Percentiles rank a stretch among this genome's conserved stretches.
Conservation (phyloP, 108 stramenopile genomes). For the Cyclostephanos tholiformis region DNA sequence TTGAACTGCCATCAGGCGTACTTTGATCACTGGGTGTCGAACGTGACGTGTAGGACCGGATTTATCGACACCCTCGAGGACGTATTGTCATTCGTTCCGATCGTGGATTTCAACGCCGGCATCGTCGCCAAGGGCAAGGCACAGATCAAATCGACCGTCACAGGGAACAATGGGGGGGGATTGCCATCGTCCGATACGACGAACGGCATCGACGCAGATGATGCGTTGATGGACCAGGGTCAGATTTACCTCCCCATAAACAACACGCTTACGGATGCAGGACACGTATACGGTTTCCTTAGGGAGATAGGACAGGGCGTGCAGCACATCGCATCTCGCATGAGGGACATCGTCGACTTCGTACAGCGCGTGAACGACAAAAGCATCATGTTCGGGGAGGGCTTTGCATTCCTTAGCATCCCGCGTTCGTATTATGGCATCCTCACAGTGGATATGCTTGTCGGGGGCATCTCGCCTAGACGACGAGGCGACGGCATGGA, state of each 20-base stretch:
- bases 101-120: slow-evolving; percentile 92
- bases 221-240: slow-evolving; percentile 73
- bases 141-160: slow-evolving; percentile 89
- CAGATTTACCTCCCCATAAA: slow-evolving; percentile 92
- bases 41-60: slow-evolving; percentile 69
- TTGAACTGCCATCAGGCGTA: too few relatives aligned
- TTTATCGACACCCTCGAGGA: slow-evolving; percentile 83
- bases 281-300: slow-evolving; percentile 89
- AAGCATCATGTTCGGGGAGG: slow-evolving; percentile 76
- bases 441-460: slow-evolving; percentile 52
- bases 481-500: background rate
- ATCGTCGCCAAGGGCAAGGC: slow-evolving; percentile 91
- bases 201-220: slow-evolving; percentile 34
- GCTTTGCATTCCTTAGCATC: slow-evolving; percentile 85
- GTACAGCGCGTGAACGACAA: slow-evolving; percentile 79
- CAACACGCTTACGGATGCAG: slow-evolving; percentile 84
- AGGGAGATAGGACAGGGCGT: slow-evolving; percentile 88
- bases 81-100: slow-evolving; percentile 77
- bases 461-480: slow-evolving; percentile 28
- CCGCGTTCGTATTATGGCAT: slow-evolving; percentile 88
- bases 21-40: slow-evolving; percentile 89
- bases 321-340: slow-evolving; percentile 87
- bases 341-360: slow-evolving; percentile 77
- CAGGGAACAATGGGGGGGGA: slow-evolving; percentile 80
- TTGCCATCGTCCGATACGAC: slow-evolving; percentile 3